Evolutionary conservation across 2,329 filamentous ascomycete genomes (phyloP), one percentile per base, ranked within the genome.

Genomic region (Cytospora piceae): DNA sequence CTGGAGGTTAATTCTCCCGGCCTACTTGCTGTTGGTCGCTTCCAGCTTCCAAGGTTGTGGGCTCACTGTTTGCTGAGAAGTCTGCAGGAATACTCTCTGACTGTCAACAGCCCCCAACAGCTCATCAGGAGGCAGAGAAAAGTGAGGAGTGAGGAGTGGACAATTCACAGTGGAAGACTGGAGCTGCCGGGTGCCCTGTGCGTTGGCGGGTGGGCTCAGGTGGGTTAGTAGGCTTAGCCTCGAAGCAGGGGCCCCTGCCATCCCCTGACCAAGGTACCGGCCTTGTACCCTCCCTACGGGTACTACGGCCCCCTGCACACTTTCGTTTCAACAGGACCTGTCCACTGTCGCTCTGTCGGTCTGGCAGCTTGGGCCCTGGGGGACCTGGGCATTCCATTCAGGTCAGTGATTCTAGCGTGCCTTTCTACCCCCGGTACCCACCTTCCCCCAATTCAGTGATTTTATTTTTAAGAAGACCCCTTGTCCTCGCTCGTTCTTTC

Each of bases 391-490:
- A 54, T 31, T 29, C n/a, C 54, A 34, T 34, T 9, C 11, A 37
- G 34, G 34, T 37, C 34, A 24, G 49, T 46, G 37, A n/a, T 24
- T 24, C 39, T 58, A 57, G 59, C 54, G 63, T 31, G 24, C 32
- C 29, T 29, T 59, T 17, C 53, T 37, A 27, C 39, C 37, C 59
- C 15, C n/a, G 17, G 20, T 34, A 11, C n/a, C 42, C 42, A 20
- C n/a, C 46, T 49, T 12, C 46, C 46, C 46, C 46, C 46, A 22
- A 24, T 22, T 24, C 46, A 22, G 37, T 24, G 58, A 56, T 63
- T 68, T 68, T 61, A 61, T 60, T 68, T 68, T 61, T 66, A 68
- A 68, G 61, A 68, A 60, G 63, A 67, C 63, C 66, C 66, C 66
- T 66, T 68, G 66, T 68, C 66, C 66, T 68, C 66, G 63, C 61